Percentiles rank a stretch among this genome's conserved stretches.
Conservation (phyloP, 2,329 filamentous ascomycete genomes). For the Alternaria rosae region DNA sequence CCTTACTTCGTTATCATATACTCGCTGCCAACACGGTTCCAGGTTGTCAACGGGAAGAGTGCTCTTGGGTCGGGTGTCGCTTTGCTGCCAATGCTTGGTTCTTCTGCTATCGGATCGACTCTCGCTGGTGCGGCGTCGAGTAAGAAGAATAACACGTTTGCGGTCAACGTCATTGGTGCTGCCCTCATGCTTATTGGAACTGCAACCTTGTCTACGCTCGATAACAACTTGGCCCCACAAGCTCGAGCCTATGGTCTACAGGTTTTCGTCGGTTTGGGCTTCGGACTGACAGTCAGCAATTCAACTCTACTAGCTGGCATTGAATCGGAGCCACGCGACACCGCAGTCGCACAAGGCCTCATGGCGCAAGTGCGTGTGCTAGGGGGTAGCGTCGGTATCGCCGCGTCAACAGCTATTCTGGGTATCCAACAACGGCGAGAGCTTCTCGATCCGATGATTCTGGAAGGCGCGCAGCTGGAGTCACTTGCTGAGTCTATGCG, state of each 20-base stretch:
- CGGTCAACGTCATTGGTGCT: constrained; percentile 8
- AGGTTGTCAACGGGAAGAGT: constrained; percentile 12
- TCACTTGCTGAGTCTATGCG: constrained; percentile 15
- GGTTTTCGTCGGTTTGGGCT: constrained; percentile 14
- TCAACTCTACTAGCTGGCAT: constrained; percentile 13
- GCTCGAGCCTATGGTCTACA: constrained; percentile 14
- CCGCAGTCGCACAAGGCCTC: constrained; percentile 15
- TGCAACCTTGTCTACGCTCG: constrained; percentile 10
- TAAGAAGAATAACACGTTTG: constrained; percentile 16
- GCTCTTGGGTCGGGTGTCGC: constrained; percentile 12
- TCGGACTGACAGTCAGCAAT: constrained; percentile 13
- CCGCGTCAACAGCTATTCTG: constrained; percentile 17
- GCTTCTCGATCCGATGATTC: constrained; percentile 8
- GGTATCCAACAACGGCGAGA: constrained; percentile 13
- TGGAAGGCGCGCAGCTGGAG: constrained; percentile 7
- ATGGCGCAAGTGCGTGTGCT: constrained; percentile 18
- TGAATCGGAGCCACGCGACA: constrained; percentile 12
- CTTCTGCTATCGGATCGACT: constrained; percentile 12
- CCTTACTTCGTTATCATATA: constrained; percentile 16
- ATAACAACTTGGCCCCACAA: background rate
- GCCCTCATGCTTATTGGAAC: constrained; percentile 13
- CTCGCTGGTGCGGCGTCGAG: constrained; percentile 11
- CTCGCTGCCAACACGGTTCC: constrained; percentile 14
- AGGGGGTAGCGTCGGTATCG: constrained; percentile 18
- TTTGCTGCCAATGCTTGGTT: constrained; percentile 14